Base-by-base conservation (phyloP, 305 asterid genomes). In the Fraxinus sp. region DNA sequence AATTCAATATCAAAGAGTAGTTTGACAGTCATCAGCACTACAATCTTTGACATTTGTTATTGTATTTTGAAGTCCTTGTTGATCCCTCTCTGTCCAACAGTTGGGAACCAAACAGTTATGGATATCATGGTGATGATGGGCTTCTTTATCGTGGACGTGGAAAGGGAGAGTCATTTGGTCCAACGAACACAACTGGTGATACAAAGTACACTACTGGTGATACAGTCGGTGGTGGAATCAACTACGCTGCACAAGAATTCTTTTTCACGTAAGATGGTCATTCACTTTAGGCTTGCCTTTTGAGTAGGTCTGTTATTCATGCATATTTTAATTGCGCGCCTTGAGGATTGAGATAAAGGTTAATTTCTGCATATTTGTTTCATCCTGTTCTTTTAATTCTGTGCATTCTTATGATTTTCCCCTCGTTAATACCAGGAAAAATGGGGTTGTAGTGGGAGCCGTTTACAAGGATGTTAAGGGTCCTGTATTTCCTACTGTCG, bases 91-190 rank as follows among this genome's bases (percentile, higher is more conserved):
- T 46, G 37, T 85, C 62, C 80, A 68, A 81, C 93, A 96, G 99
- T 68, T 96, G 97, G 98, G 98, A 94, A 83, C 86, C 96, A 75
- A 93, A 94, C 88, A 96, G 97, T 86, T 93, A 85, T 24, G 99
- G 99, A 77, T 96, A 96, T 91, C 98, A 91, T 84, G 99, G 98
- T 39, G 98, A 92, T 84, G 97, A 94, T 84, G 98, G 98, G 26
- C 85, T 88, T 74, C 94, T 96, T 73, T 94, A 92, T 83, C 97
- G 90, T 81, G 99, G 99, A 75, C 95, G 89, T 62, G 98, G 90
- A 77, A 94, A 92, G 79, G 98, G 98, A 85, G 99, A 94, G 72
- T 22, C 89, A 10, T 94, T 96, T 87, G 98, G 99, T 70, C 97
- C 99, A 74, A 90, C 95, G 32, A 94, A 75, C 84, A 86, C 97